These are phyloP conservation scores for Nemania sp. DNA, from an alignment of 2,329 filamentous ascomycete species.

Conservation along the genomic window DNA sequence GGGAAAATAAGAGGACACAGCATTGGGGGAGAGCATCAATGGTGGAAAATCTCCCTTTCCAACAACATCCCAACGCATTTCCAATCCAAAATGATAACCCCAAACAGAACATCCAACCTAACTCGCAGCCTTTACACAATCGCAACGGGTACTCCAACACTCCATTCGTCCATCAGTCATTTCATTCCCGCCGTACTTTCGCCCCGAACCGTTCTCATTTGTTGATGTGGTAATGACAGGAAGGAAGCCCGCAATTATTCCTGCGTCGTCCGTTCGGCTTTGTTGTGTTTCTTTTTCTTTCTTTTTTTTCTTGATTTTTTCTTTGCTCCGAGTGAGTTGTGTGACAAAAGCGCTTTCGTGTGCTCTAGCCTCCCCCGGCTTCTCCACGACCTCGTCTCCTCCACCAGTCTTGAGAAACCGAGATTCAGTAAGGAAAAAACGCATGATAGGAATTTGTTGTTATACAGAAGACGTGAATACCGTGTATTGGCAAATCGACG, in stretches of 20 bases:
- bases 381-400: constrained; percentile 8
- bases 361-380: constrained; percentile 7
- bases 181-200: constrained; percentile 26
- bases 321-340: constrained; percentile 4
- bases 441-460: constrained; percentile 22
- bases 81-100: constrained; percentile 15
- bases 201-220: constrained; percentile 23
- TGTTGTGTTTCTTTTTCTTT: constrained; percentile 7
- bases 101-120: constrained; percentile 18
- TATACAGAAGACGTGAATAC: constrained; percentile 25
- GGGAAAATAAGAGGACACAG: background rate
- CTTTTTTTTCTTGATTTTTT: too few relatives aligned
- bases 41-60: constrained; percentile 9
- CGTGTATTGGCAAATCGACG: constrained; percentile 7
- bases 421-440: constrained; percentile 11
- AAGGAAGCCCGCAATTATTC: constrained; percentile 13
- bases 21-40: constrained; percentile 24
- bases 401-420: constrained; percentile 10
- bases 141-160: constrained; percentile 27
- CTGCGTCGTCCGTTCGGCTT: background rate
- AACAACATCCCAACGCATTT: constrained; percentile 18
- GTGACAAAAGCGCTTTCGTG: constrained; percentile 13
- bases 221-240: constrained; percentile 9
- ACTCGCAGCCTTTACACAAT: constrained; percentile 19
- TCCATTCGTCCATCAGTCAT: constrained; percentile 26